A percentile compares a stretch with the other conserved stretches of the same genome.
These are phyloP conservation scores for Ceratocystis papillata DNA, from an alignment of 2,329 filamentous ascomycete species.

Conservation along the genomic window DNA sequence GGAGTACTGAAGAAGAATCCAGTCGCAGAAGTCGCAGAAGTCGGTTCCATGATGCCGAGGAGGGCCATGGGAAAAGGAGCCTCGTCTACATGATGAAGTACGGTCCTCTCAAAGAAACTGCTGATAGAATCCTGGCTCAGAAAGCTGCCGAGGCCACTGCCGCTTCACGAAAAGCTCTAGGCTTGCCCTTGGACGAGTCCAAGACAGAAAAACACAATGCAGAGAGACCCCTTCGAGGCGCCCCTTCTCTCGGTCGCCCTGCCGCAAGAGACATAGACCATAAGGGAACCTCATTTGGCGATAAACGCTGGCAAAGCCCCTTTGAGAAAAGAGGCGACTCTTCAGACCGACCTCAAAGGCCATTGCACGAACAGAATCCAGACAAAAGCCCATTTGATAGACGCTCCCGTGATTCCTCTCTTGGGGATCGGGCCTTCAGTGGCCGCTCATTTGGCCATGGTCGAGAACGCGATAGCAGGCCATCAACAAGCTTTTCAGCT, in stretches of 20 bases:
- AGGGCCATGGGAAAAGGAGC: conserved; percentile 44
- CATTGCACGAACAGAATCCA: background rate
- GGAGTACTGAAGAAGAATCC: conserved; percentile 26
- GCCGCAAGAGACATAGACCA: background rate
- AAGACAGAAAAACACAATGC: background rate
- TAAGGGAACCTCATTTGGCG: background rate
- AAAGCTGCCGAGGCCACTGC: conserved; percentile 22
- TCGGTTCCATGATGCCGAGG: conserved; percentile 43
- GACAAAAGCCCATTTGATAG: background rate
- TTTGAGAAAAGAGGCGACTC: background rate
- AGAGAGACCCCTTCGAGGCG: background rate
- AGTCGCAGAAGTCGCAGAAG: conserved; percentile 39
- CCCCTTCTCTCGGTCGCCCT: background rate
- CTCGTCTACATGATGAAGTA: conserved; percentile 45
- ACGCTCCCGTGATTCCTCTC: background rate
- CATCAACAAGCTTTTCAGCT: background rate
- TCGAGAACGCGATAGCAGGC: background rate
- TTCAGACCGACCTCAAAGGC: background rate
- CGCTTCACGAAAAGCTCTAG: conserved; percentile 5
- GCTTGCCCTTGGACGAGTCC: conserved; percentile 7
- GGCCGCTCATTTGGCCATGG: background rate
- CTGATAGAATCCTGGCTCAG: conserved; percentile 20
- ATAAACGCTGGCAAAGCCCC: background rate
- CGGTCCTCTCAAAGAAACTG: conserved; percentile 33
- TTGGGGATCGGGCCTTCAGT: background rate